Evolutionary conservation across 768 basidiomycete genomes (phyloP), one percentile per base, ranked within the genome.

Genomic region (Termitomyces eurrhizus): DNA sequence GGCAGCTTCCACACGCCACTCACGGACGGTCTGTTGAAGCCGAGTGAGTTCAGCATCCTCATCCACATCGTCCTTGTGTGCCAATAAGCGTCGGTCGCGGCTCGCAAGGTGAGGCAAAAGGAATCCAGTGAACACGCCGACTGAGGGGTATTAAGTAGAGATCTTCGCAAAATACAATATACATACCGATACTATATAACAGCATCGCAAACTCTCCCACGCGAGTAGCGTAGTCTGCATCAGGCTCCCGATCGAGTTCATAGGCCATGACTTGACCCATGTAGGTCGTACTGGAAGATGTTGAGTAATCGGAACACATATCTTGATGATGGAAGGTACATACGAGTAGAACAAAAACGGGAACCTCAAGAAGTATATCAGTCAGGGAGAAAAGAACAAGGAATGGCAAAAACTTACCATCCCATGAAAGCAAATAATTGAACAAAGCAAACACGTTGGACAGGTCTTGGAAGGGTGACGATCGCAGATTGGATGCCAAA

Each of bases 381-480:
- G 14, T 49, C 56, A 24, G 66, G 55, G 52, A 67, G 44, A 45
- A 58, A 7, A 42, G 46, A 6, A 18, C 26, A 32, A 7, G 52
- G 36, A 18, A 33, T 11, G 26, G 48, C 52, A 16, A 18, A n/a
- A 32, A 75, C 85, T 33, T 66, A 89, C 92, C 95, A 98, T 65
- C 93, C 94, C 93, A 96, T 96, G 71, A 96, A 98, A 2, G 95
- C 95, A 70, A 93, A 95, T 18, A 98, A 74, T 69, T 98, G 95
- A 3, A 97, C 95, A 68, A 89, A 87, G 71, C 95, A 98, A 12
- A 98, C 95, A 32, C 92, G 83, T 53, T 87, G 85, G 48, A 98
- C 88, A 13, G 93, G 89, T 64, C 83, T 85, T 0, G 95, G 95
- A 49, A 98, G 82, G 52, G 85, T 86, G 46, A 83, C 69, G 11